phyloP scores from a whole-genome alignment of 2,329 filamentous ascomycete species.

The Fusarium metavorans region DNA sequence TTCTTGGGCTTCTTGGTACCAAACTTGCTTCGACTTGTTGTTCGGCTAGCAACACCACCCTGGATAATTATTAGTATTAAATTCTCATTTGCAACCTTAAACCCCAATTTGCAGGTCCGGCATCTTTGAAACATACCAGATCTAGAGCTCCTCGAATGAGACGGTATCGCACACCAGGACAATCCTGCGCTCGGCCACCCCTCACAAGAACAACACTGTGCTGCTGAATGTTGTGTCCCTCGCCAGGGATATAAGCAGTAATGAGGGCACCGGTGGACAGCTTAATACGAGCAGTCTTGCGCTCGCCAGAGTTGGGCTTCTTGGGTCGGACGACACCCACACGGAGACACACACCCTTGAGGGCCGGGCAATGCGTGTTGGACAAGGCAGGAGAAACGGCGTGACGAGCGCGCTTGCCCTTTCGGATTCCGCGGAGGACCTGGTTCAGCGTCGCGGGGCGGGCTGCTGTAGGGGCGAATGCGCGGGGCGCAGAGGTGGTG shows the following conservation, averaged over 20 bases:
- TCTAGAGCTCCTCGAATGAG: constrained; percentile 92
- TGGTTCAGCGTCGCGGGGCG: constrained; percentile 78
- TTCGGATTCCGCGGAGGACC: constrained; percentile 81
- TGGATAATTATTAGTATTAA: constrained; percentile 52
- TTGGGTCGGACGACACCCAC: constrained; percentile 95
- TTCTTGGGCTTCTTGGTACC: constrained; percentile 99
- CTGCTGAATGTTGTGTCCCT: constrained; percentile 99
- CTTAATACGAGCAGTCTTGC: constrained; percentile 93
- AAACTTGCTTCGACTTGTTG: constrained; percentile 92
- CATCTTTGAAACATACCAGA: constrained; percentile 72
- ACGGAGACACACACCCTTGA: constrained; percentile 96
- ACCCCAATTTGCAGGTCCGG: not conserved
- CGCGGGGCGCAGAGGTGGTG: constrained; percentile 46
- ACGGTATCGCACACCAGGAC: constrained; percentile 97
- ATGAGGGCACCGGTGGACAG: constrained; percentile 88
- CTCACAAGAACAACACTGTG: constrained; percentile 97
- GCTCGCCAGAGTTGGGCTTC: constrained; percentile 98
- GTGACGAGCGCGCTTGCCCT: constrained; percentile 83
- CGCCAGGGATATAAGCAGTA: constrained; percentile 94
- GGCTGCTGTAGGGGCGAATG: constrained; percentile 56
- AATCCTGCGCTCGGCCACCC: constrained; percentile 94
- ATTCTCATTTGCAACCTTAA: too few relatives aligned
- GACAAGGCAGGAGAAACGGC: constrained; percentile 87
- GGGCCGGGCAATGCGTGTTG: constrained; percentile 76
- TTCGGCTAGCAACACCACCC: constrained; percentile 90